Base-by-base conservation (phyloP, 495 filamentous ascomycete species). In the Glutinoglossum americanum region DNA sequence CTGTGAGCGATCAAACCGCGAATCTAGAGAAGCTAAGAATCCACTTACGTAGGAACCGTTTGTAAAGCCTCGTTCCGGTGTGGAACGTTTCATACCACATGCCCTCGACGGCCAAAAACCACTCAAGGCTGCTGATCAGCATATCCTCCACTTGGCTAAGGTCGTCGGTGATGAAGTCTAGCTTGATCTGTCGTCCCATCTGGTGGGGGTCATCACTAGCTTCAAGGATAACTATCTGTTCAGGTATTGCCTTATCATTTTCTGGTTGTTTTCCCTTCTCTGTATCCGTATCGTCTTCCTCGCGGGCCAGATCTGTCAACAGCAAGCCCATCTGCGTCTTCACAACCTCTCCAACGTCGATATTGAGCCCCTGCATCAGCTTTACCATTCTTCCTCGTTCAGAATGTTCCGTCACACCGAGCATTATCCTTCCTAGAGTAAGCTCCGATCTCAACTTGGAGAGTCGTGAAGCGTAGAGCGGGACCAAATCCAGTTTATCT, bases 401-500 rank as follows among this genome's bases (percentile, higher is more conserved):
- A 7, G 74, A 67, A 11, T 63, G 53, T 48, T 71, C 69, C 17
- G 67, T 71, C 53, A 83, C 68, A 53, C 75, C 71, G 35, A 77
- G 74, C 27, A 85, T 69, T 33, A 80, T 74, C 27, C 76, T 69
- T 58, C 74, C 79, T 7, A 85, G 63, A 17, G 71, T 72, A 49
- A 73, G 66, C 59, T 78, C 73, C 49, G 66, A 61, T 54, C 74
- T 68, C 0, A 66, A 59, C 0, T 66, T 68, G 7, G 77, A 75
- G 1, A 98, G 72, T 62, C 84, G 80, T 27, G 86, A 83, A 39
- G 84, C 89, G 68, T 99, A 99, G 2, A 90, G 72, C 3, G 90
- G 89, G 55, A 93, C 80, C 44, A 89, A 68, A 51, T 87, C 79
- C 47, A 82, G 76, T 51, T 92, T 75, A 10, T 80, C 77, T 32